Conservation (phyloP, 129 eudicot genomes). For the Escallonia herrerae region DNA sequence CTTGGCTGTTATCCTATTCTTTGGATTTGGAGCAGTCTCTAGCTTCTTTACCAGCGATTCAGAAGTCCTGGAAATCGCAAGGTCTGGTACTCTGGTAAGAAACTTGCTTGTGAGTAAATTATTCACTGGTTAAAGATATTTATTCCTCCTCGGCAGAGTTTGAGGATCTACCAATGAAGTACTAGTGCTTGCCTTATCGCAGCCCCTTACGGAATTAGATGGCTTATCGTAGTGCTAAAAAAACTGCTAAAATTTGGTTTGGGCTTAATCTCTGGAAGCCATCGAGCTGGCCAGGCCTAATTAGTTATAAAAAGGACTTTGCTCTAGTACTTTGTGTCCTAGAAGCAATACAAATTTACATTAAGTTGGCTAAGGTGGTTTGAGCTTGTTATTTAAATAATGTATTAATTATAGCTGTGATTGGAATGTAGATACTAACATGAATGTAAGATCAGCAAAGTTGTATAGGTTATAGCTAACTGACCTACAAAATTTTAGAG, state of each 20-base stretch:
- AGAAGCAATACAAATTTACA: too few species aligned
- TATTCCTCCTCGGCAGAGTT: background rate
- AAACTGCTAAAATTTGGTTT: background rate
- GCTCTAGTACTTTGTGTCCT: too few species aligned
- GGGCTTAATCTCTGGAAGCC: background rate
- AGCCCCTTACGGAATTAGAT: too few species aligned
- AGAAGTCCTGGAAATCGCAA: slow-evolving; percentile 59
- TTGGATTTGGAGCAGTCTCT: slow-evolving; percentile 56
- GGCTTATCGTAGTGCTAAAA: too few species aligned
- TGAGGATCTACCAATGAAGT: background rate
- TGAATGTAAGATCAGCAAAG: too few species aligned
- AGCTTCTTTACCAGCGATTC: slow-evolving; percentile 67
- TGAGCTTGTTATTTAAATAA: too few species aligned
- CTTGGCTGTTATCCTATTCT: slow-evolving; percentile 50
- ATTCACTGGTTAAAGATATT: slow-evolving; percentile 5
- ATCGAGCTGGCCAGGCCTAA: background rate
- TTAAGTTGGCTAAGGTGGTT: too few species aligned
- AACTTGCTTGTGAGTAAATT: background rate
- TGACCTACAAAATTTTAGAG: too few species aligned
- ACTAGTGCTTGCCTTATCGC: background rate
- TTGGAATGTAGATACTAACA: too few species aligned
- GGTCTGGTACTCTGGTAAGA: slow-evolving; percentile 85
- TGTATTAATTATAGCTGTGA: too few species aligned
- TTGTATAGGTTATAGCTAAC: too few species aligned
- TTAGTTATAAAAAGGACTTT: background rate